Base-by-base conservation (phyloP, 2,329 filamentous ascomycete genomes). In the Dactylellina sp. region DNA sequence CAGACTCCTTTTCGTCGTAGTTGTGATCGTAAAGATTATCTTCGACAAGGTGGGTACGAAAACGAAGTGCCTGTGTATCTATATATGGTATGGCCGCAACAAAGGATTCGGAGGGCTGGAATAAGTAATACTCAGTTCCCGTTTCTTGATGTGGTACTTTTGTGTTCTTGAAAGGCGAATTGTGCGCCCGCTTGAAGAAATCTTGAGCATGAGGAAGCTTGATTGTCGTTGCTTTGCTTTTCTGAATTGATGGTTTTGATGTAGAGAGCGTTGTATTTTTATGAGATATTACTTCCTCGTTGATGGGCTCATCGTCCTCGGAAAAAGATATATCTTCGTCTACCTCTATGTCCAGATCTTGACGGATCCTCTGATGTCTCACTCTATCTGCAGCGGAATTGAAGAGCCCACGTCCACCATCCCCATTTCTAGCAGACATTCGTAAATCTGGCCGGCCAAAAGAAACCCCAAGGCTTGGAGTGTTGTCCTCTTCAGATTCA, bases 361-460 rank as follows among this genome's bases (percentile, higher is more conserved):
- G 18, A 20, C 3, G 44, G 28, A 16, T 28, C 11, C 44, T 42
- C 12, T 52, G 55, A 16, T 35, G 40, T 46, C 68, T 44, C 46
- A 74, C 42, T 18, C 61, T 74, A 55, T 66, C 61, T 3, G 70
- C 55, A 3, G 47, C 70, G 16, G 61, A 66, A 14, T 53, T 46
- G 25, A 74, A 74, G 28, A 74, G 39, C 0, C 70, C 70, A 37
- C 70, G 70, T 5, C 70, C 70, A 12, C 70, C 70, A 22, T 74
- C 70, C 18, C 70, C 70, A 9, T 24, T 6, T 9, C 7, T 46
- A 37, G 3, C 44, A 1, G 70, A 74, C 39, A 55, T 44, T 14
- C 46, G 46, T n/a, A 74, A 28, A 32, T 74, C 70, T 22, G 70
- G 70, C 20, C 35, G 61, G 22, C 70, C 70, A 28, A 74, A 74